Evolutionary conservation across 2,329 filamentous ascomycete species (phyloP).

Genomic region (Curvularia lunata): DNA sequence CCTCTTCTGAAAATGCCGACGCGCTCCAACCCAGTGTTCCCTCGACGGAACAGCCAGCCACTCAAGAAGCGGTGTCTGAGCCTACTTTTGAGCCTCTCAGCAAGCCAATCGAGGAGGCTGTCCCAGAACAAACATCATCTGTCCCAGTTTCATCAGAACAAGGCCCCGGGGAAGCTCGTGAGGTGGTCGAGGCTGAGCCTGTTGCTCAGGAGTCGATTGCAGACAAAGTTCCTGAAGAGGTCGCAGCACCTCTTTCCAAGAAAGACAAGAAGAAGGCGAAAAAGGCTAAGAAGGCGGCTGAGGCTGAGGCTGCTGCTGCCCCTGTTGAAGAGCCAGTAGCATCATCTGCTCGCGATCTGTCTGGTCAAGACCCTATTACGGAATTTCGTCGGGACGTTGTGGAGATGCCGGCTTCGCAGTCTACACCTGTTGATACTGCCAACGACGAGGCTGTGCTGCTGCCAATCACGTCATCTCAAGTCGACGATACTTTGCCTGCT

Average conservation of each 20-base stretch:
- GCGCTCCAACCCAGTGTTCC: not conserved
- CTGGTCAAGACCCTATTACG: constrained; percentile 5
- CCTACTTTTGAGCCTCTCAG: not conserved
- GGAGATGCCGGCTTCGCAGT: constrained; percentile 4
- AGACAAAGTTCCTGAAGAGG: constrained; percentile 5
- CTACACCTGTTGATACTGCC: constrained; percentile 6
- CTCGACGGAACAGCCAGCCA: constrained; percentile 5
- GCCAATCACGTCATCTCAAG: not conserved
- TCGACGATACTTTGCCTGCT: not conserved
- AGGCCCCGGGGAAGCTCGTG: not conserved
- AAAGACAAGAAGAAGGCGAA: constrained; percentile 37
- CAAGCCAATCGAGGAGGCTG: not conserved
- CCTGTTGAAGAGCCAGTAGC: constrained; percentile 12
- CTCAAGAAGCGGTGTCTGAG: constrained; percentile 1
- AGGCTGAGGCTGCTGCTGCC: constrained; percentile 2
- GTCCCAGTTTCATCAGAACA: not conserved
- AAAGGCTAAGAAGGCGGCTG: constrained; percentile 24
- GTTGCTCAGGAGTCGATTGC: not conserved
- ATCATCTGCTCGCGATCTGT: not conserved
- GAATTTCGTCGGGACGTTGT: not conserved
- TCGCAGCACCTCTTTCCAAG: constrained; percentile 22
- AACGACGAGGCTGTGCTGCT: constrained; percentile 1
- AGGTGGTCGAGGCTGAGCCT: not conserved
- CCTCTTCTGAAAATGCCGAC: constrained; percentile 5
- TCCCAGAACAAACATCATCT: constrained; percentile 1